Base-by-base conservation (phyloP, 495 filamentous ascomycete genomes). In the Aspergillus hancockii region DNA sequence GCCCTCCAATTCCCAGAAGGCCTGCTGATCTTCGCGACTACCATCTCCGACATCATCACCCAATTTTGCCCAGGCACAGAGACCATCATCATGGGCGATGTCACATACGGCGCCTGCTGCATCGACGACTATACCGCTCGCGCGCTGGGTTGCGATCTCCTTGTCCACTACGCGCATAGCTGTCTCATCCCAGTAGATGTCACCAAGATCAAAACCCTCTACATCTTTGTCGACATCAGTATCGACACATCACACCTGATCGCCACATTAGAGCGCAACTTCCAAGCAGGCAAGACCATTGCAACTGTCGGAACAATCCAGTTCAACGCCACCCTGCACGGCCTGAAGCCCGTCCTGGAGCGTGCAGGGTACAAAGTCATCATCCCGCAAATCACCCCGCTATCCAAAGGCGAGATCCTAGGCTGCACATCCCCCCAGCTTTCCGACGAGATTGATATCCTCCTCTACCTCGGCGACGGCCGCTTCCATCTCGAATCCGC, bases 121-220 rank as follows among this genome's bases (percentile, higher is more conserved):
- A 97, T 99, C 61, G 94, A 99, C 69, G 94, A 99, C 76, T 99
- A 93, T 75, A 98, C 94, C 0, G 94, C 94, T 0, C 84, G 94
- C 19, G 94, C 94, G 0, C 82, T 99, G 25, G 95, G 90, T 1
- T 99, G 94, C 66, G 94, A 99, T 69, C 76, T 99, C 3, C 81
- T 99, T 6, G 91, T 99, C 1, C 94, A 99, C 73, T 99, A 99
- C 68, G 94, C 94, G 0, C 94, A 99, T 71, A 92, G 88, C 70
- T 99, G 94, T 64, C 81, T 99, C 13, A 96, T 99, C 62, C 95
- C 94, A 0, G 92, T 98, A 0, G 92, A 94, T 66, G 89, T 96
- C 10, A 99, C 94, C 19, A 88, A 88, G 67, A 97, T 99, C 67
- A 92, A 92, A 69, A 96, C 92, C 0, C 80, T 99, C 0, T 99